A percentile compares a stretch with the other conserved stretches of the same genome.
Evolutionary conservation across 2,329 filamentous ascomycete genomes (phyloP).

Genomic region (Xylariales sp.): DNA sequence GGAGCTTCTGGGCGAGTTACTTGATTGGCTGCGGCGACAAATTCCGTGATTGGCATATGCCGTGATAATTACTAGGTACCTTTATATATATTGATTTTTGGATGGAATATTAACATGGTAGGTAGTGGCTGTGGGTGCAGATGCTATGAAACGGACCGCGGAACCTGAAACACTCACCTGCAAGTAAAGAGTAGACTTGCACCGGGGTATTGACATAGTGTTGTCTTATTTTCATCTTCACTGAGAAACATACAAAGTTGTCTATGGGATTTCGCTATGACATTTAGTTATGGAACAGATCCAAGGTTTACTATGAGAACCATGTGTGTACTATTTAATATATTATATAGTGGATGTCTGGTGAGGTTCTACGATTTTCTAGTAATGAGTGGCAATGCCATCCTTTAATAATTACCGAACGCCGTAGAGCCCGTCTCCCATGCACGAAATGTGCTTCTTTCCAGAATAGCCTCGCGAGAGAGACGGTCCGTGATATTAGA

Average conservation of each 20-base stretch:
- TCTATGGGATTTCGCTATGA: background rate
- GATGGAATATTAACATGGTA: background rate
- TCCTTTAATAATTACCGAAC: slow-evolving; percentile 18
- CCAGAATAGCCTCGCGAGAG: slow-evolving; percentile 16
- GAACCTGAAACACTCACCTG: slow-evolving; percentile 1
- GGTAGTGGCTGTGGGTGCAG: background rate
- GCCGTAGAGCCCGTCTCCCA: slow-evolving; percentile 7
- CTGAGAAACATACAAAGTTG: background rate
- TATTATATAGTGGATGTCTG: slow-evolving; percentile 20
- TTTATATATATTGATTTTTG: background rate
- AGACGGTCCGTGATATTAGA: slow-evolving; percentile 10
- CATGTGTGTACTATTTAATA: background rate
- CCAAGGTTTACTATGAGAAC: background rate
- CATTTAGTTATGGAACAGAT: background rate
- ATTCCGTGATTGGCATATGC: slow-evolving; percentile 6
- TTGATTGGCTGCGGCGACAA: slow-evolving; percentile 10
- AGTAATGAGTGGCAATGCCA: slow-evolving; percentile 22
- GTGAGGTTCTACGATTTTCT: slow-evolving; percentile 10
- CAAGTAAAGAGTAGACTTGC: background rate
- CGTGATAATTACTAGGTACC: background rate
- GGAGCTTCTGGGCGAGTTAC: background rate
- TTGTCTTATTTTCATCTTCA: background rate
- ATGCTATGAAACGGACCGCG: background rate
- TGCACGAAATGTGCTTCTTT: slow-evolving; percentile 22
- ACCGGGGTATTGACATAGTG: background rate